Percentiles rank a stretch among this genome's conserved stretches.
Conservation (phyloP, 495 filamentous ascomycete species). For the Lasiosphaeris hirsuta region DNA sequence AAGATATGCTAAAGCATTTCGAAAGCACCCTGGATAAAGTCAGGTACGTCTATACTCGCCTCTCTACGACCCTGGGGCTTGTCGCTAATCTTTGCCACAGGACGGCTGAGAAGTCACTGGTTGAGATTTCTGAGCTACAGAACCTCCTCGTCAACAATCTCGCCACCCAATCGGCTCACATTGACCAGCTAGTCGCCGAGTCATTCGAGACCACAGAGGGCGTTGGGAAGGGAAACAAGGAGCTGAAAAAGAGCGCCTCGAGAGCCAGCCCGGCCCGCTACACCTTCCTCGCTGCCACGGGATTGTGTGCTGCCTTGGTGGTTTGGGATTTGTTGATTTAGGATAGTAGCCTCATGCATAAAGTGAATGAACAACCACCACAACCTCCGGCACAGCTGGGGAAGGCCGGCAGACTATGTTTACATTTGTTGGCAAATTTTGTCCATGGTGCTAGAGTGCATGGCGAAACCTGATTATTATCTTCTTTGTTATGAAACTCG, state of each 20-base stretch:
- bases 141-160: slow-evolving; percentile 83
- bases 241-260: slow-evolving; percentile 82
- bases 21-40: slow-evolving; percentile 90
- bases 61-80: not conserved
- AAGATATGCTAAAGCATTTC: slow-evolving; percentile 86
- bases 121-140: slow-evolving; percentile 92
- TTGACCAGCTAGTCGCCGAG: slow-evolving; percentile 85
- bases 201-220: slow-evolving; percentile 77
- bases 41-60: slow-evolving; percentile 50
- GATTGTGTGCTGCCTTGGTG: slow-evolving; percentile 75
- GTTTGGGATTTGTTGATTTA: slow-evolving; percentile 93
- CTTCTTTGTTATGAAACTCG: too few species aligned
- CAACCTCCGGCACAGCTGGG: too few species aligned
- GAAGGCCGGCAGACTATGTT: too few species aligned
- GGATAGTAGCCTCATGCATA: too few species aligned
- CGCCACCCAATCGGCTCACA: slow-evolving; percentile 75
- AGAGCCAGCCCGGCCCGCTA: slow-evolving; percentile 78
- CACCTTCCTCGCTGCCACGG: slow-evolving; percentile 83
- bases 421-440: too few species aligned
- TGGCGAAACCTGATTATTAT: too few species aligned
- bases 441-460: too few species aligned
- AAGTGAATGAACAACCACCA: too few species aligned
- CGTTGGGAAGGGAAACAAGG: slow-evolving; percentile 82
- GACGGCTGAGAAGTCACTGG: slow-evolving; percentile 81
- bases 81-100: slow-evolving; percentile 41